Evolutionary conservation across 1,284 basidiomycete species (phyloP).

Genomic region (Fistulina hepatica): DNA sequence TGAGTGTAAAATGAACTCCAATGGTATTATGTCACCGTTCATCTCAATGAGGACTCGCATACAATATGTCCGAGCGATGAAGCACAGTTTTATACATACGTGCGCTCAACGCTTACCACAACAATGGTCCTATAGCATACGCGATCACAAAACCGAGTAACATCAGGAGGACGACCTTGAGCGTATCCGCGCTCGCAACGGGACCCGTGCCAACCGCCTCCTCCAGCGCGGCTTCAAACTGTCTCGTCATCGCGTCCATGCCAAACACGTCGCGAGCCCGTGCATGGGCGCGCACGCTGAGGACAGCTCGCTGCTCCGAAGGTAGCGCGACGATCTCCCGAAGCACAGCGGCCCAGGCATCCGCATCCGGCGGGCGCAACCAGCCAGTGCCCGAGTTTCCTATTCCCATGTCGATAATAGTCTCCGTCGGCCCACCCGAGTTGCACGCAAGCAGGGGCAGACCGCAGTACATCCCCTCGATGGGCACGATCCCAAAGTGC

Average conservation of each 20-base stretch:
- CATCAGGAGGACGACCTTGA: slow-evolving; percentile 20
- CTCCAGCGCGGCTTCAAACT: slow-evolving; percentile 42
- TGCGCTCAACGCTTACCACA: no score
- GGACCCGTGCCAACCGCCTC: slow-evolving; percentile 43
- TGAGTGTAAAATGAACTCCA: no score
- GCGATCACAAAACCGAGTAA: slow-evolving; percentile 25
- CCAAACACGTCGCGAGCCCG: slow-evolving; percentile 46
- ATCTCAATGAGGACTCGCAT: no score
- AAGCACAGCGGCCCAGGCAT: slow-evolving; percentile 63
- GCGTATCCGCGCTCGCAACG: slow-evolving; percentile 13
- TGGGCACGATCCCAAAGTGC: slow-evolving; percentile 94
- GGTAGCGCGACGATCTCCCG: slow-evolving; percentile 47
- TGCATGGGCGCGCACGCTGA: slow-evolving; percentile 44
- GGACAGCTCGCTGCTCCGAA: slow-evolving; percentile 30
- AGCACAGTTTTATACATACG: no score
- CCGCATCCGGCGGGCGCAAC: slow-evolving; percentile 53
- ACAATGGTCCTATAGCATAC: slow-evolving; percentile 11
- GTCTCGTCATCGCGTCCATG: slow-evolving; percentile 58
- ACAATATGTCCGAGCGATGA: no score
- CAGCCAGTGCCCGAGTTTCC: slow-evolving; percentile 44
- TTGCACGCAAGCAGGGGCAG: slow-evolving; percentile 84
- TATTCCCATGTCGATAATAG: slow-evolving; percentile 42
- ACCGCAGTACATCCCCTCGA: slow-evolving; percentile 91
- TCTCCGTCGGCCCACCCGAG: slow-evolving; percentile 89
- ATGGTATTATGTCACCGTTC: no score